These are phyloP conservation scores for Rhododendron williamsianum DNA, from an alignment of 148 eudicot genomes.

Conservation along the genomic window DNA sequence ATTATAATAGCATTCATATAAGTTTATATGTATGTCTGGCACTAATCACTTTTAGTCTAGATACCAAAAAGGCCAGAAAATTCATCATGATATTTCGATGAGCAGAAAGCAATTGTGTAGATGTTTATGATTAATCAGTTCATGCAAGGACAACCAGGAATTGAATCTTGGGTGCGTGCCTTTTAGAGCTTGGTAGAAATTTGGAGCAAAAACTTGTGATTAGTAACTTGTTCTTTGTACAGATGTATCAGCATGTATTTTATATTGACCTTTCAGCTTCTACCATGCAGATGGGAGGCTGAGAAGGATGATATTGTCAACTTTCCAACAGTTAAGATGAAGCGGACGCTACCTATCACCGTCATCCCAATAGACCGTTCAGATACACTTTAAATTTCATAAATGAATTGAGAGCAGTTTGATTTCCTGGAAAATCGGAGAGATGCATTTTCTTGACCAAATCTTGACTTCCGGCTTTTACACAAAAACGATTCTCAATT, in stretches of 20 bases:
- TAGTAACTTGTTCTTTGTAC: background rate
- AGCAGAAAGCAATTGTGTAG: no score
- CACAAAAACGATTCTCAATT: no score
- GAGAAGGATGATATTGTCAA: slow-evolving; percentile 70
- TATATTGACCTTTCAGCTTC: background rate
- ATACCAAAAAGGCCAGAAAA: background rate
- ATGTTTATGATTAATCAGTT: background rate
- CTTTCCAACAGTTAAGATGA: slow-evolving; percentile 92
- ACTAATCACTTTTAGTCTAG: no score
- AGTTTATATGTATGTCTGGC: no score
- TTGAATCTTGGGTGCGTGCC: background rate
- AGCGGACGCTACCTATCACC: slow-evolving; percentile 62
- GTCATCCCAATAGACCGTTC: slow-evolving; percentile 27
- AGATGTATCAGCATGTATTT: background rate
- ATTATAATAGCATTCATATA: background rate
- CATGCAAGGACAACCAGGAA: background rate
- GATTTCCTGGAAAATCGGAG: no score
- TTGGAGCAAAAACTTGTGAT: background rate
- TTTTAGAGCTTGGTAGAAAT: background rate
- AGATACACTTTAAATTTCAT: background rate
- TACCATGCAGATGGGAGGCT: slow-evolving; percentile 65
- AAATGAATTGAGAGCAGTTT: no score
- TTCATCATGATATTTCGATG: background rate
- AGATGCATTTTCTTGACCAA: no score
- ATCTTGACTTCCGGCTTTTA: no score